Base-by-base conservation (phyloP, 345 rosid genomes). In the Isatis tinctoria region DNA sequence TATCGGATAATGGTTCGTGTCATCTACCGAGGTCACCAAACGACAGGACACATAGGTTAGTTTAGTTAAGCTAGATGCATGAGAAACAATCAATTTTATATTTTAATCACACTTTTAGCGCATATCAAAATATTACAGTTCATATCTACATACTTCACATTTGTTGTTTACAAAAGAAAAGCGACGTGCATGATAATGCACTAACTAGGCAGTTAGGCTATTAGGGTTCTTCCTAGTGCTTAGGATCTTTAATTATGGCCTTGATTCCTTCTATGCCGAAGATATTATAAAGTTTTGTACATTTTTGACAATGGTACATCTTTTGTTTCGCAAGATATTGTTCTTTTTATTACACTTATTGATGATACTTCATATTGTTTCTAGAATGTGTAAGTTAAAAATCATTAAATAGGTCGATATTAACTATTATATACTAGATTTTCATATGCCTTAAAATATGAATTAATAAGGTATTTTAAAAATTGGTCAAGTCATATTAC, bases 181-280 rank as follows among this genome's bases (percentile, higher is more conserved):
- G 73, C 35, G 57, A 49, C 37, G 60, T 67, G 61, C 67, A 49
- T 60, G 61, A 40, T 27, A 74, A 60, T 28, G 68, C 54, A 39
- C 65, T 33, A 57, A 65, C 22, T 57, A 74, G 20, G 22, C 10
- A 73, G 37, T 26, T 54, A 65, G 8, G 11, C 11, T 18, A 47
- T 20, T 30, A 60, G 39, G 79, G n/a, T 41, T 67, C 73, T 54
- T 74, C 68, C 73, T 67, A 74, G n/a, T 67, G 49, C 62, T 22
- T 74, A 49, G 73, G 57, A 75, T 75, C 63, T 67, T 60, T 75
- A 22, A 22, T 22, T 22, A n/a, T 67, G 47, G 28, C 51, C 13
- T 67, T 67, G 68, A 51, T 40, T 47, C 56, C 18, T 75, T 75
- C 39, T 32, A 75, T 67, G 79, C 30, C 26, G 53, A 74, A 44